Evolutionary conservation across 2,329 filamentous ascomycete genomes (phyloP).

Genomic region (Aspergillus fischeri): DNA sequence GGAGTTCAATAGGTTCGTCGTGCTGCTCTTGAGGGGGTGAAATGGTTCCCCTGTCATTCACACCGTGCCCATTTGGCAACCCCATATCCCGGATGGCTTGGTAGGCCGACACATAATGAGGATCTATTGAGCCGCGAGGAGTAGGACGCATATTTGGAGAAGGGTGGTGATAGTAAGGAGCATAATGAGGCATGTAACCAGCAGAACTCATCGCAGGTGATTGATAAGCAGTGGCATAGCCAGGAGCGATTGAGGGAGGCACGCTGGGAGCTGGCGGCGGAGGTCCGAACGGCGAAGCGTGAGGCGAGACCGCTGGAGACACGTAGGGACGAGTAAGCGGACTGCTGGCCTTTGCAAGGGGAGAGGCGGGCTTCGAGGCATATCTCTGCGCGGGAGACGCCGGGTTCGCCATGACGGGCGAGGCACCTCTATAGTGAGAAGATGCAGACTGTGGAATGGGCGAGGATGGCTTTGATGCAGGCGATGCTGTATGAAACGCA

Average conservation of each 20-base stretch:
- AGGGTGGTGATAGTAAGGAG: constrained; percentile 24
- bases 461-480: neutral
- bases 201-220: constrained; percentile 34
- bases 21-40: constrained; percentile 29
- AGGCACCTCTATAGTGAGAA: constrained; percentile 11
- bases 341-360: constrained; percentile 30
- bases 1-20: constrained; percentile 36
- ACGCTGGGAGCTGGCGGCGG: constrained; percentile 17
- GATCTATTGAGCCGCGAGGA: constrained; percentile 27
- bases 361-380: constrained; percentile 22
- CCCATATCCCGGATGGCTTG: constrained; percentile 28
- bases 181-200: constrained; percentile 32
- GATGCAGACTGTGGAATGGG: constrained; percentile 2
- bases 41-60: constrained; percentile 27
- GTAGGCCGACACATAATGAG: constrained; percentile 28
- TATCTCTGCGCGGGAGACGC: constrained; percentile 12
- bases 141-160: constrained; percentile 25
- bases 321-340: constrained; percentile 36
- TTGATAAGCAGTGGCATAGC: constrained; percentile 29
- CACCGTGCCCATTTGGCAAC: constrained; percentile 15
- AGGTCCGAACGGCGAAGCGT: constrained; percentile 25
- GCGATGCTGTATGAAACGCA: constrained; percentile 5
- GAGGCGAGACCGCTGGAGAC: constrained; percentile 33
- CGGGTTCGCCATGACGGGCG: constrained; percentile 2
- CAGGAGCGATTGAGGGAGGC: constrained; percentile 22